These are phyloP conservation scores for Linnemannia schmuckeri DNA, from an alignment of 192 early-diverging fungal genomes.

Conservation along the genomic window DNA sequence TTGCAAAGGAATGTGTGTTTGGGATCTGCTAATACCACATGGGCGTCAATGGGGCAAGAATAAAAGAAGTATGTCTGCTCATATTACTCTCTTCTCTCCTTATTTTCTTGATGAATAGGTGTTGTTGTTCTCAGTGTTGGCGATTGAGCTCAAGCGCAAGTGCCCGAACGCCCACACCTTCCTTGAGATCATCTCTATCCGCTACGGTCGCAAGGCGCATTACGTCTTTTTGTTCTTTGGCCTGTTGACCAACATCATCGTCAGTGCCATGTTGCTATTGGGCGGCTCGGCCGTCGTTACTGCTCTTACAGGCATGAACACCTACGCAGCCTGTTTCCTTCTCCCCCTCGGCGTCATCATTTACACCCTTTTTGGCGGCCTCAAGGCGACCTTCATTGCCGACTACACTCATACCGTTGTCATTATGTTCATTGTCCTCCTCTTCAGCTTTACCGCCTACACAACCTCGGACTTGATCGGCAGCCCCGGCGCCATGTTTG, in stretches of 20 bases:
- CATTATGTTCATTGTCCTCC: conserved; percentile 77
- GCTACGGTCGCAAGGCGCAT: conserved; percentile 75
- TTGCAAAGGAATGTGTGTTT: background rate
- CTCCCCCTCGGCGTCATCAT: conserved; percentile 77
- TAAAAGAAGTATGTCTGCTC: background rate
- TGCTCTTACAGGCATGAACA: conserved; percentile 75
- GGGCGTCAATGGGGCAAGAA: background rate
- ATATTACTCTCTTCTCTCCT: background rate
- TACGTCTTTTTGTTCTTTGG: conserved; percentile 69
- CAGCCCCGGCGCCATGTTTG: conserved; percentile 75
- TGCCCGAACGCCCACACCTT: conserved; percentile 85
- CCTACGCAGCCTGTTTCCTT: conserved; percentile 71
- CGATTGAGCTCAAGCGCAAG: conserved; percentile 79
- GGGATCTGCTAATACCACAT: too few species aligned
- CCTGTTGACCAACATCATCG: conserved; percentile 69
- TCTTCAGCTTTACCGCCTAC: conserved; percentile 79
- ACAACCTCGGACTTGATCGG: conserved; percentile 70
- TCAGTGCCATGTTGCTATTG: conserved; percentile 80
- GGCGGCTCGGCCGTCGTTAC: conserved; percentile 79
- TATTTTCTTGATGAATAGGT: conserved; percentile 47
- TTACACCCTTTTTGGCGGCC: conserved; percentile 76
- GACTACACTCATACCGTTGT: conserved; percentile 80
- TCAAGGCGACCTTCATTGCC: conserved; percentile 82
- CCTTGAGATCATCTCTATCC: conserved; percentile 74
- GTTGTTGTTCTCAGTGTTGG: conserved; percentile 77